Evolutionary conservation across 768 basidiomycete genomes (phyloP), one percentile per base, ranked within the genome.

Genomic region (Leccinum pellstonianum): DNA sequence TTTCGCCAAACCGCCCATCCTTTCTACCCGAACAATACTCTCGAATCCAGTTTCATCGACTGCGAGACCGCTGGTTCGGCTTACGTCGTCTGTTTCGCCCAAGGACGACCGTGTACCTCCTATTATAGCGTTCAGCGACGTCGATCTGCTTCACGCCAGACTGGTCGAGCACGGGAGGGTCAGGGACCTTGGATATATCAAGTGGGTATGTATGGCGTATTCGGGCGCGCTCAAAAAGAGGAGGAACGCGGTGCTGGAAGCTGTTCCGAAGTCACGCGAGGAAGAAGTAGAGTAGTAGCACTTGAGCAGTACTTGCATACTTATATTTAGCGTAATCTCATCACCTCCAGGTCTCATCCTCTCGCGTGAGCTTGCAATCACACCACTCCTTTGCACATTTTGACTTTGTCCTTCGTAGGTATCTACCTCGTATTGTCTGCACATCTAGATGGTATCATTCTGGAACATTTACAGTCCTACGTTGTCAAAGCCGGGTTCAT

Each of bases 31-130:
- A 27, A 86, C 83, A 0, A 64, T 77, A 2, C 82, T 93, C 25
- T 52, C 48, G 48, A 73, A 75, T 49, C 35, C 71, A 0, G 23
- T n/a, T 0, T 29, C 65, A 4, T 56, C 25, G 5, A 47, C 59
- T 2, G 67, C 77, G 1, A 80, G 85, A 14, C 90, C 91, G 4
- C 72, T 94, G 31, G 88, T 96, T 21, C 86, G 91, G 21, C 77
- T 92, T 64, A 84, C 83, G 3, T 81, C 86, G 5, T 71, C 75
- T 0, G 73, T 78, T 3, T 83, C 85, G 17, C 79, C 88, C 4
- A 81, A 84, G 1, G 95, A 97, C 68, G 88, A 93, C 64, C 69
- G 81, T 23, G 87, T 97, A 6, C 91, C 94, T 0, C 94, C 94
- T 0, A 70, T 94, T 43, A 65, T 96, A 21, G 80, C 84, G 12